Evolutionary conservation across 805 yeast species (phyloP).

Genomic region (Candida maesae): DNA sequence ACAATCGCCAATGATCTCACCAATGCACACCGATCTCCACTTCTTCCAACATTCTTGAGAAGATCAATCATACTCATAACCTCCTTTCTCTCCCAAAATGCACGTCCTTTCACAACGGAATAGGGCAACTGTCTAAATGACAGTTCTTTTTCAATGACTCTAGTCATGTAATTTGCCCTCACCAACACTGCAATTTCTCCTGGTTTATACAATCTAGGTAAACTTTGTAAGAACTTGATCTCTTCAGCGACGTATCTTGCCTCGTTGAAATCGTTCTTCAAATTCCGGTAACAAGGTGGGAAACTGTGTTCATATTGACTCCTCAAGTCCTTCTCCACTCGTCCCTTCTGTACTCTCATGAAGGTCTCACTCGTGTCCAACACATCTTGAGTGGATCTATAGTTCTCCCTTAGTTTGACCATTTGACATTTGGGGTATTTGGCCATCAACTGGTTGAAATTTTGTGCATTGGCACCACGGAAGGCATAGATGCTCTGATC

Average conservation of each 20-base stretch:
- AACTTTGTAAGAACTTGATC: slow-evolving; percentile 42
- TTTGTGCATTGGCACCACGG: slow-evolving; percentile 70
- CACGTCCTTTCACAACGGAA: slow-evolving; percentile 62
- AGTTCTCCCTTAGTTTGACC: slow-evolving; percentile 61
- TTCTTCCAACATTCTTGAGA: slow-evolving; percentile 56
- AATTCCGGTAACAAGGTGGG: slow-evolving; percentile 43
- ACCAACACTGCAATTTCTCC: slow-evolving; percentile 73
- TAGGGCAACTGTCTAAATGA: slow-evolving; percentile 57
- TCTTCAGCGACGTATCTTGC: slow-evolving; percentile 56
- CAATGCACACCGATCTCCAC: slow-evolving; percentile 57
- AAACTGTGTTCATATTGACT: slow-evolving; percentile 43
- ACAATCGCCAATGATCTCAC: slow-evolving; percentile 50
- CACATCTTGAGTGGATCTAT: slow-evolving; percentile 72
- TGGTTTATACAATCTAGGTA: slow-evolving; percentile 43
- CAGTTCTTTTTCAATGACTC: slow-evolving; percentile 62
- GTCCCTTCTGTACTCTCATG: slow-evolving; percentile 55
- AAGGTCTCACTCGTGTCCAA: slow-evolving; percentile 59
- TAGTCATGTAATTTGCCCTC: slow-evolving; percentile 58
- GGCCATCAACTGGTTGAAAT: slow-evolving; percentile 54
- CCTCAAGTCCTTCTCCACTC: slow-evolving; percentile 40
- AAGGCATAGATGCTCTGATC: slow-evolving; percentile 94
- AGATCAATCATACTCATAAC: slow-evolving; percentile 60
- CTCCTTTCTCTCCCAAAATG: slow-evolving; percentile 79
- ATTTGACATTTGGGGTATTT: slow-evolving; percentile 33
- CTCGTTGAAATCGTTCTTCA: slow-evolving; percentile 46